phyloP scores from a whole-genome alignment of 164 flowering plant species.

The Nelumbo lutea region DNA sequence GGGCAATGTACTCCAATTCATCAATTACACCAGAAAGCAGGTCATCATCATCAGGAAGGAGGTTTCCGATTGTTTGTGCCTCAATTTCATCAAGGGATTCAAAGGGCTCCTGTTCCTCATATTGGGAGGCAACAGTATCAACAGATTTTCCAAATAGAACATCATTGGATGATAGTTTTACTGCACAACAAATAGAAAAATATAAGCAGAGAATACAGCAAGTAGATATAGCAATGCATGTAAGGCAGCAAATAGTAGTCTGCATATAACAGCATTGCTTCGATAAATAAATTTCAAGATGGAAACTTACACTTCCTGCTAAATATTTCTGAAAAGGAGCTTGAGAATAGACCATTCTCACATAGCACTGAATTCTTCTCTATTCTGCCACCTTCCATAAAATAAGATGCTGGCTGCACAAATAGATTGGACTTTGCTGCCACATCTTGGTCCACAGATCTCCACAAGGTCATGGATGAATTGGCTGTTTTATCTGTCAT shows the following conservation, averaged over 20 bases:
- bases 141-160: conserved; percentile 30
- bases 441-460: conserved; percentile 22
- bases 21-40: conserved; percentile 51
- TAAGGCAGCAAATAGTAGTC: neutral
- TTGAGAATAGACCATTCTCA: conserved; percentile 77
- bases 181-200: conserved; percentile 28
- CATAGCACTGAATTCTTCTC: conserved; percentile 31
- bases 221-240: neutral
- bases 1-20: conserved; percentile 31
- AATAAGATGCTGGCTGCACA: conserved; percentile 26
- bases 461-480: conserved; percentile 33
- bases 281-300: neutral
- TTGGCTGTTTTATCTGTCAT: conserved; percentile 37
- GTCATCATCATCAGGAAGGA: conserved; percentile 77
- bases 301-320: conserved; percentile 51
- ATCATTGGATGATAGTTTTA: conserved; percentile 40
- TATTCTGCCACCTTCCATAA: conserved; percentile 20
- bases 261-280: neutral
- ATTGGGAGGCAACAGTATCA: conserved; percentile 31
- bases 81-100: conserved; percentile 66
- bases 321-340: conserved; percentile 73
- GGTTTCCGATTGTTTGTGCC: conserved; percentile 69
- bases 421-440: conserved; percentile 27
- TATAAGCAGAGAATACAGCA: neutral
- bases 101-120: conserved; percentile 56